Base-by-base conservation (phyloP, 306 rosid species). In the Casuarina glauca region DNA sequence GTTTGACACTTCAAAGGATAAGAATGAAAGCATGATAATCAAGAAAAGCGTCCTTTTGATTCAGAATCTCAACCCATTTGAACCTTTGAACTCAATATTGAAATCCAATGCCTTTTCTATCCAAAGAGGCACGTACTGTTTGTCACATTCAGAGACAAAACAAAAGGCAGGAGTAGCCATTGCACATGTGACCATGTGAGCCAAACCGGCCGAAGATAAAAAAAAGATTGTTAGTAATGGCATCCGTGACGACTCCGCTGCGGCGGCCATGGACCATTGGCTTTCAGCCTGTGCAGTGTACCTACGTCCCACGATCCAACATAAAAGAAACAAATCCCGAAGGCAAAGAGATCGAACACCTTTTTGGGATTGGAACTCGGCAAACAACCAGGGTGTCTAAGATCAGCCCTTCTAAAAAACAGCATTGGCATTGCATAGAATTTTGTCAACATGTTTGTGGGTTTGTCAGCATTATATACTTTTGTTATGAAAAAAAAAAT, bases 141-240 rank as follows among this genome's bases (percentile, higher is more conserved):
- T 19, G 36, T 55, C 3, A 26, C 62, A 55, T 55, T 55, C 12
- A 55, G 36, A 55, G 36, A 55, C 19, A 4, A 41, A 54, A 1
- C 32, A 26, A 26, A 26, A 26, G 32, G 1, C 32, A 26, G 32
- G 32, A 26, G 32, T 26, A 26, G 32, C 32, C 32, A 26, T 16
- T 74, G 83, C 89, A 86, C 83, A 80, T 86, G 90, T 78, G 73
- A 67, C 76, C 90, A 86, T 79, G 90, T 86, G 84, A 83, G 16
- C n/a, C 64, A 81, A 69, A 53, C 3, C 75, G 9, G 51, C 74
- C 20, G 32, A 26, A 26, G 32, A 26, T 26, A 26, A 78, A 75
- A 54, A 54, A 80, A 1, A 44, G 3, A 48, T 48, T 2, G 51
- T 15, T 48, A 26, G 32, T 26, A 26, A 26, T 26, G 32, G 32